These are phyloP conservation scores for Chenopodium berlandieri DNA, from an alignment of 148 eudicot genomes.

Conservation along the genomic window DNA sequence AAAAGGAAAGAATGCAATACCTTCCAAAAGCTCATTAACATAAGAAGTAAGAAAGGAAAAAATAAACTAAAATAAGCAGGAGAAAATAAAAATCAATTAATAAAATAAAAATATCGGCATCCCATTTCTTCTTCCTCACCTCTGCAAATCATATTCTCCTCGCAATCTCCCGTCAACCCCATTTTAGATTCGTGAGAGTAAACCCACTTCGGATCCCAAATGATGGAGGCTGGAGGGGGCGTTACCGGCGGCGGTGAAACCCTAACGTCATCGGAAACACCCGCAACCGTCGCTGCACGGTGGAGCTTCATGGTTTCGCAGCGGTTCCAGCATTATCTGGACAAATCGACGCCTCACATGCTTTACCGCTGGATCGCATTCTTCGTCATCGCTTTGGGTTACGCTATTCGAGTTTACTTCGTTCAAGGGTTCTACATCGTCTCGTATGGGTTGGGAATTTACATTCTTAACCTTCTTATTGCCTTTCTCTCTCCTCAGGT, in stretches of 20 bases:
- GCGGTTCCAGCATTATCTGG: conserved; percentile 43
- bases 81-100: no score
- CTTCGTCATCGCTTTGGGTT: conserved; percentile 28
- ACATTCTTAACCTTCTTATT: conserved; percentile 49
- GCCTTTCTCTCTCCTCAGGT: conserved; percentile 56
- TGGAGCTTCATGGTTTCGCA: conserved; percentile 30
- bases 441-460: conserved; percentile 52
- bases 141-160: not conserved
- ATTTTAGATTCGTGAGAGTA: not conserved
- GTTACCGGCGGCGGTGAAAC: conserved; percentile 13
- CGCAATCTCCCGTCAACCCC: conserved; percentile 16
- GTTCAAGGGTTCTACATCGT: conserved; percentile 48
- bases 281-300: conserved; percentile 35
- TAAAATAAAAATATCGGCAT: not conserved
- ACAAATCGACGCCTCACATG: conserved; percentile 47
- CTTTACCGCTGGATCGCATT: conserved; percentile 49
- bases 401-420: conserved; percentile 38
- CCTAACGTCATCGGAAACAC: conserved; percentile 22
- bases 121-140: not conserved
- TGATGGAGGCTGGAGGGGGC: conserved; percentile 21
- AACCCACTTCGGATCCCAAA: not conserved
- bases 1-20: no score
- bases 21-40: no score
- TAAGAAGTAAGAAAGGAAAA: no score
- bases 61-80: no score